Evolutionary conservation across 2,329 filamentous ascomycete species (phyloP).

Genomic region (Eutypa lata): DNA sequence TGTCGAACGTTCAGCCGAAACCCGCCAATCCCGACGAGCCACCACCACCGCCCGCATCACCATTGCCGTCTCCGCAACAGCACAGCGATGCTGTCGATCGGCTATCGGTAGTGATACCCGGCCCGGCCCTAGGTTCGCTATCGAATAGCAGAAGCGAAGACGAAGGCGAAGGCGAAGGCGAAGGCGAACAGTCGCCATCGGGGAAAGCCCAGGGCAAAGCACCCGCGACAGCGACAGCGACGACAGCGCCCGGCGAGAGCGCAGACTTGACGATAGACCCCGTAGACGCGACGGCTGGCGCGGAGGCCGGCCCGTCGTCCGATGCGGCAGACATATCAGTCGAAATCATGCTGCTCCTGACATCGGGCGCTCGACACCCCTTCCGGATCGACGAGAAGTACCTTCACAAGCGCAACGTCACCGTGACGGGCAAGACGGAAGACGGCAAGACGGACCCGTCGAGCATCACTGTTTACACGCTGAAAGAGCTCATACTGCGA

Average conservation of each 20-base stretch:
- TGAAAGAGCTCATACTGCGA: slow-evolving; percentile 89
- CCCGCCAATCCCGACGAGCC: slow-evolving; percentile 16
- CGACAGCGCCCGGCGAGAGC: slow-evolving; percentile 9
- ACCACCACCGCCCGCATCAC: slow-evolving; percentile 2
- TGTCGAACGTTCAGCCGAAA: slow-evolving; percentile 20
- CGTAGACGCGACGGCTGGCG: slow-evolving; percentile 32
- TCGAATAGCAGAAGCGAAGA: background rate
- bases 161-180: too few relatives aligned
- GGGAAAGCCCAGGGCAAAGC: slow-evolving; percentile 30
- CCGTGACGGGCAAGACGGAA: slow-evolving; percentile 63
- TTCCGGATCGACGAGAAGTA: slow-evolving; percentile 90
- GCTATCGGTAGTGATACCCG: slow-evolving; percentile 12
- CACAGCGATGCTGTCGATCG: slow-evolving; percentile 12
- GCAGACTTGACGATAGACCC: slow-evolving; percentile 33
- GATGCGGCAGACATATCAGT: slow-evolving; percentile 43
- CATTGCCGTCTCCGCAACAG: slow-evolving; percentile 6
- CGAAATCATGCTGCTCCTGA: slow-evolving; percentile 79
- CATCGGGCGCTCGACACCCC: slow-evolving; percentile 75
- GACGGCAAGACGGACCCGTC: slow-evolving; percentile 70
- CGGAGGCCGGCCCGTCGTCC: slow-evolving; percentile 15
- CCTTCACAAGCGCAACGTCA: slow-evolving; percentile 74
- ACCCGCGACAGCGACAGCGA: slow-evolving; percentile 15
- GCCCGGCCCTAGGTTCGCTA: slow-evolving; percentile 18
- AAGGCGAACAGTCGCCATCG: too few relatives aligned
- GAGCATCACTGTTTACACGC: slow-evolving; percentile 86